Evolutionary conservation across 2,329 filamentous ascomycete genomes (phyloP).

Genomic region (Arthrobotrys megalospora): DNA sequence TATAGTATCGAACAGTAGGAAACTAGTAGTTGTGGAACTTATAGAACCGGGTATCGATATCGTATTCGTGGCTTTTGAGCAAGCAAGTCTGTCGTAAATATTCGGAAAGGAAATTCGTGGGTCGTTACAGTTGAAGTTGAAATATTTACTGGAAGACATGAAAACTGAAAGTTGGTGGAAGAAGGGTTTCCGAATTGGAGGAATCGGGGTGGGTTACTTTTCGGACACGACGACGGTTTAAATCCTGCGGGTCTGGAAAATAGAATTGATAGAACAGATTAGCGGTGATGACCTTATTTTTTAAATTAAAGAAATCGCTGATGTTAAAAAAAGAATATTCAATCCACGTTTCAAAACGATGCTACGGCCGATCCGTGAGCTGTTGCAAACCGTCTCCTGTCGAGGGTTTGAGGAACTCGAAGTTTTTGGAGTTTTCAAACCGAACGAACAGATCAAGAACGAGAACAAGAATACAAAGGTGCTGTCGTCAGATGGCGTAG

Average conservation of each 20-base stretch:
- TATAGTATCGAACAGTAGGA: constrained; percentile 13
- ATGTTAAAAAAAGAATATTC: constrained; percentile 19
- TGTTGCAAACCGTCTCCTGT: constrained; percentile 16
- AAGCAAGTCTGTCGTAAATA: constrained; percentile 44
- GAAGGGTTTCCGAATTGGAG: background rate
- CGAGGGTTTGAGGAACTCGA: constrained; percentile 2
- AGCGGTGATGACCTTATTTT: background rate
- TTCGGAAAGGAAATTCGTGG: constrained; percentile 55
- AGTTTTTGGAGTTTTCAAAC: background rate
- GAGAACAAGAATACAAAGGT: background rate
- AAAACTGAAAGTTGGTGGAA: constrained; percentile 12
- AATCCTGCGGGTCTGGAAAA: background rate
- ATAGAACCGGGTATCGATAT: constrained; percentile 24
- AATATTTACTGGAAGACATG: constrained; percentile 55
- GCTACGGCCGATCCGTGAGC: background rate
- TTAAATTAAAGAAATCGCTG: background rate
- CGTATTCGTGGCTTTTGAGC: constrained; percentile 28
- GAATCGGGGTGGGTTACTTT: background rate
- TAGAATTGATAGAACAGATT: constrained; percentile 4
- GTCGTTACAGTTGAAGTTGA: constrained; percentile 38
- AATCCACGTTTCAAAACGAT: constrained; percentile 12
- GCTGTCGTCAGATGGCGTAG: background rate
- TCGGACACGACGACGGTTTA: background rate
- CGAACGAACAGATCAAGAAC: background rate
- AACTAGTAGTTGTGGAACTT: constrained; percentile 1